A percentile compares a stretch with the other conserved stretches of the same genome.
Conservation (phyloP, 371 early-diverging fungal species). For the Blakeslea trispora region DNA sequence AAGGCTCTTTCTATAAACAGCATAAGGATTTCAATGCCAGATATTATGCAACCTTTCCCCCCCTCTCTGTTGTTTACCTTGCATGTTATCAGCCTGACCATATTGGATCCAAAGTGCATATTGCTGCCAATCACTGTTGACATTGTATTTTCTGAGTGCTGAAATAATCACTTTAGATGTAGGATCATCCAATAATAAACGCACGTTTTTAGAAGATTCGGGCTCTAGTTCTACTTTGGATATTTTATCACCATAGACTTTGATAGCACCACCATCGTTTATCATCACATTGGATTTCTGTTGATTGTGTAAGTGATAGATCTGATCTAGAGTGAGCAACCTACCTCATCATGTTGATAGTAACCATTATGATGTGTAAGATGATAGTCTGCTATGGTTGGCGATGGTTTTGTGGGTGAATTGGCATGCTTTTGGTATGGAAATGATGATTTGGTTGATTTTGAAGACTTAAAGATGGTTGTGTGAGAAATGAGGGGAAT, state of each 20-base stretch:
- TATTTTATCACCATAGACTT: conserved; percentile 71
- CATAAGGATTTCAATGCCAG: conserved; percentile 7
- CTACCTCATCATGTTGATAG: conserved; percentile 9
- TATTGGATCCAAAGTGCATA: conserved; percentile 82
- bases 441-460: conserved; percentile 9
- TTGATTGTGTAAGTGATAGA: not conserved
- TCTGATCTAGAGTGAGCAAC: too few species aligned
- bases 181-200: conserved; percentile 80
- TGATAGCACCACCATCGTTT: conserved; percentile 72
- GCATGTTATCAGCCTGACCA: conserved; percentile 50
- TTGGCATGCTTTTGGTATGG: conserved; percentile 10
- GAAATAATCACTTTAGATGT: conserved; percentile 85
- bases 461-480: conserved; percentile 1
- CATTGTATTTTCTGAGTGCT: conserved; percentile 90
- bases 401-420: conserved; percentile 19
- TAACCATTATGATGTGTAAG: conserved; percentile 5
- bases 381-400: not conserved
- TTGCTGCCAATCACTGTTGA: conserved; percentile 84
- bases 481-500: not conserved
- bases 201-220: conserved; percentile 86
- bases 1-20: conserved; percentile 60
- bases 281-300: conserved; percentile 38
- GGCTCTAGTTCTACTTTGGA: conserved; percentile 68
- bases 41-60: too few species aligned
- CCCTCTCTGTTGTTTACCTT: too few species aligned